Evolutionary conservation across 2,329 filamentous ascomycete species (phyloP).

Genomic region (Fusarium globosum): DNA sequence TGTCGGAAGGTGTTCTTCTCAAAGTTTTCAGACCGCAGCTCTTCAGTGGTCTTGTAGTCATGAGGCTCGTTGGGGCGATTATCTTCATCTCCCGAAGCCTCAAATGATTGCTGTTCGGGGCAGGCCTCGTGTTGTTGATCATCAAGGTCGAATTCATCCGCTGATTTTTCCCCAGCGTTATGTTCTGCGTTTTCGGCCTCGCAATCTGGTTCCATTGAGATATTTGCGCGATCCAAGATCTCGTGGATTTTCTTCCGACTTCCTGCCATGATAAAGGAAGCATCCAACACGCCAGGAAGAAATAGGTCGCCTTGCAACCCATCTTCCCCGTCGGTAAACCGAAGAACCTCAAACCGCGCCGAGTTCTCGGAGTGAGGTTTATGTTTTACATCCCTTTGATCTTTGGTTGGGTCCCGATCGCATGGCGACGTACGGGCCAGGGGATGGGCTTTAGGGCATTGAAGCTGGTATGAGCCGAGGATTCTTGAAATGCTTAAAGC

Average conservation of each 20-base stretch:
- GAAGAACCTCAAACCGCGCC: not conserved
- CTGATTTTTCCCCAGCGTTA: not conserved
- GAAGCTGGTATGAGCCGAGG: slow-evolving; percentile 7
- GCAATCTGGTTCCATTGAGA: rapidly evolving
- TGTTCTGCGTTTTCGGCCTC: not conserved
- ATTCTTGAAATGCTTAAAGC: not conserved
- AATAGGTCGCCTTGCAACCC: not conserved
- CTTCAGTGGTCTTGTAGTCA: not conserved
- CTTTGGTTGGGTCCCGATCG: not conserved
- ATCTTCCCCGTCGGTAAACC: not conserved
- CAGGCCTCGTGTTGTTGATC: not conserved
- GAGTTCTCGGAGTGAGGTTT: not conserved
- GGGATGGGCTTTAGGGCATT: not conserved
- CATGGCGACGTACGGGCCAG: not conserved
- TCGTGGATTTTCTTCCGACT: slow-evolving; percentile 5
- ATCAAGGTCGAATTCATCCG: not conserved
- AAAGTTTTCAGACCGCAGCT: not conserved
- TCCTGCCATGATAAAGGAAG: slow-evolving; percentile 5
- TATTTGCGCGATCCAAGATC: not conserved
- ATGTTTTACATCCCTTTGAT: not conserved
- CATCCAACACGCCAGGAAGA: slow-evolving; percentile 1
- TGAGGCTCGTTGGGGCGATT: rapidly evolving
- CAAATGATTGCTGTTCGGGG: not conserved
- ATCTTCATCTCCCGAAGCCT: not conserved
- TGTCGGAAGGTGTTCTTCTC: slow-evolving; percentile 28